phyloP scores from a whole-genome alignment of 2,329 filamentous ascomycete genomes.

The Cladosporium sp. region DNA sequence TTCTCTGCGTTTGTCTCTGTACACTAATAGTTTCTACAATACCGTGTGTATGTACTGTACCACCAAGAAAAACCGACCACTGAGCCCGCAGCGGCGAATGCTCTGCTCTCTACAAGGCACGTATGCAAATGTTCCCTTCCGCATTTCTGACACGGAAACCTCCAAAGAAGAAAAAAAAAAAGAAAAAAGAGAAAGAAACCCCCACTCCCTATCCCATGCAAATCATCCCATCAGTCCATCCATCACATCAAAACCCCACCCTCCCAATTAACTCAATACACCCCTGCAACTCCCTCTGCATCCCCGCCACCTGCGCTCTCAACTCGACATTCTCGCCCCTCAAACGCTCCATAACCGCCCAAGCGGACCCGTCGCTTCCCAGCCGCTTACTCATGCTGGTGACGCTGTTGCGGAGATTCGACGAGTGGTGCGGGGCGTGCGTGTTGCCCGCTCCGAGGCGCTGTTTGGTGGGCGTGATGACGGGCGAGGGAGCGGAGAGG shows the following conservation, averaged over 20 bases:
- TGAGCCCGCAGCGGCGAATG: too few relatives aligned
- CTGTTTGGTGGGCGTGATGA: conserved; percentile 25
- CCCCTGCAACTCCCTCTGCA: conserved; percentile 53
- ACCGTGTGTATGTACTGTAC: too few relatives aligned
- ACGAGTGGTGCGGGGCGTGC: conserved; percentile 4
- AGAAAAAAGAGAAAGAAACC: too few relatives aligned
- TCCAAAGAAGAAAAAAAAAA: too few relatives aligned
- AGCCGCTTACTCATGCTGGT: conserved; percentile 29
- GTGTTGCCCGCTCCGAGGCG: not conserved
- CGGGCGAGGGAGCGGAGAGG: conserved; percentile 34
- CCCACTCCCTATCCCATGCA: too few relatives aligned
- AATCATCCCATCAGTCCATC: too few relatives aligned
- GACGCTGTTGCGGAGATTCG: conserved; percentile 19
- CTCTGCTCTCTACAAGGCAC: too few relatives aligned
- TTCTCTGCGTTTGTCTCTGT: too few relatives aligned
- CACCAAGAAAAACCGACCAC: too few relatives aligned
- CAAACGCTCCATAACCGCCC: conserved; percentile 49
- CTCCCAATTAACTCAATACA: conserved; percentile 48
- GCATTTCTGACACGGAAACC: too few relatives aligned
- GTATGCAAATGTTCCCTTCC: too few relatives aligned
- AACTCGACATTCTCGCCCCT: conserved; percentile 52
- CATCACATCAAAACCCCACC: conserved; percentile 1
- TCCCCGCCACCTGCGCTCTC: conserved; percentile 47
- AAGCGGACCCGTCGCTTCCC: conserved; percentile 42
- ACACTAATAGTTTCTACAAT: too few relatives aligned